phyloP scores from a whole-genome alignment of 129 eudicot genomes.

The Heracleum sosnowskyi region DNA sequence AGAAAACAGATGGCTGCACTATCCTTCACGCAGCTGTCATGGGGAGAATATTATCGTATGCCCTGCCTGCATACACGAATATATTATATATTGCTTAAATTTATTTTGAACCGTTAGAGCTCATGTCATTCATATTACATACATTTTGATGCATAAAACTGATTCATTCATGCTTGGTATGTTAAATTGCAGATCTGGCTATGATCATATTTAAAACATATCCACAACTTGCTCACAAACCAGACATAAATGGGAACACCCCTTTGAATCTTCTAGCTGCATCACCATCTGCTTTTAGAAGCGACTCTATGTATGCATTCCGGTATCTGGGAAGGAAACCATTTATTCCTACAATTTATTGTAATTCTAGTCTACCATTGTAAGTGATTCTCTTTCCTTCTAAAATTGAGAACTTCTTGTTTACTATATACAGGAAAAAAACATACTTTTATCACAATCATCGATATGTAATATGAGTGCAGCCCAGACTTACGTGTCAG shows the following conservation, averaged over 20 bases:
- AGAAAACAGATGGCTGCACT: constrained; percentile 1
- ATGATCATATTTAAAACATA: background rate
- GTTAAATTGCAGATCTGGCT: constrained; percentile 1
- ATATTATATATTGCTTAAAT: no score
- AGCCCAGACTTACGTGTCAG: background rate
- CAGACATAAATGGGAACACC: background rate
- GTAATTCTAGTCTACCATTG: background rate
- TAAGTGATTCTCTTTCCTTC: background rate
- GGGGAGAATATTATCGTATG: constrained; percentile 9
- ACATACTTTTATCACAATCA: no score
- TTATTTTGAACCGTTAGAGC: no score
- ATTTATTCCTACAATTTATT: background rate
- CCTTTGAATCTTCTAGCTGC: constrained; percentile 7
- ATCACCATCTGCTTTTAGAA: background rate
- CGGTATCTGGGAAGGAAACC: background rate
- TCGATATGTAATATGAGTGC: no score
- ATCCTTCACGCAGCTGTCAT: constrained; percentile 8
- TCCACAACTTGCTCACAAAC: constrained; percentile 6
- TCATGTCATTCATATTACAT: no score
- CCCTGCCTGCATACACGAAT: no score
- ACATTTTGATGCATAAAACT: no score
- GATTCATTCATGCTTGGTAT: no score
- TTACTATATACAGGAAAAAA: no score
- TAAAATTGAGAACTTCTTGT: no score
- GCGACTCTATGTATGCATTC: background rate